Evolutionary conservation across 148 eudicot species (phyloP), one percentile per base, ranked within the genome.

Genomic region (Talinum fruticosum): DNA sequence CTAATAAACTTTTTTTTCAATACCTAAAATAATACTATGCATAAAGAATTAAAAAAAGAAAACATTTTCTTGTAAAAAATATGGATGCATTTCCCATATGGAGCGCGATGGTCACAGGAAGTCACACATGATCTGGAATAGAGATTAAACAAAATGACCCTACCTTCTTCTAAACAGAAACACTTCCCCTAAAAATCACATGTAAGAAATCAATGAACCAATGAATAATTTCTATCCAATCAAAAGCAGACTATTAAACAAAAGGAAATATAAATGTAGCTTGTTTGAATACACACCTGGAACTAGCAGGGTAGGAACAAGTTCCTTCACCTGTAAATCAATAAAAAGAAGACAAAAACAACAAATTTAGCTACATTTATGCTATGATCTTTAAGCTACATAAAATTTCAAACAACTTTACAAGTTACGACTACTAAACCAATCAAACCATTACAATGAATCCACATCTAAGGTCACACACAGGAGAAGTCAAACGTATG

Each of bases 271-370:
- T 57, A 74, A 13, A 45, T 70, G 54, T 14, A 5, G 34, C 23
- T 19, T 29, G 61, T 38, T 23, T 28, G 51, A 64, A 15, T 69
- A 73, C 81, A 49, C 83, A 90, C 93, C 93, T 84, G 77, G 93
- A 83, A 76, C 79, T 73, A 7, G 94, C 51, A 71, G 94, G 87
- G 66, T 61, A 90, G 36, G 80, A 81, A 81, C 94, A 88, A 5
- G 89, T 84, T 74, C 85, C 78, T 71, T 69, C 69, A 77, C 94
- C 94, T 88, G 83, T 29, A 79, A 82, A 38, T 75, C 71, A 69
- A 76, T 59, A 38, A 73, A 15, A 53, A 66, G 19, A 54, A 15
- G 16, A 59, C 6, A 30, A 6, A 73, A 1, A 16, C n/a, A 33
- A 51, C 33, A 57, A 26, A 34, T 77, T 70, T n/a, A n/a, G n/a